phyloP scores from a whole-genome alignment of 1,284 basidiomycete species.

The Singerocomus inundabilis region DNA sequence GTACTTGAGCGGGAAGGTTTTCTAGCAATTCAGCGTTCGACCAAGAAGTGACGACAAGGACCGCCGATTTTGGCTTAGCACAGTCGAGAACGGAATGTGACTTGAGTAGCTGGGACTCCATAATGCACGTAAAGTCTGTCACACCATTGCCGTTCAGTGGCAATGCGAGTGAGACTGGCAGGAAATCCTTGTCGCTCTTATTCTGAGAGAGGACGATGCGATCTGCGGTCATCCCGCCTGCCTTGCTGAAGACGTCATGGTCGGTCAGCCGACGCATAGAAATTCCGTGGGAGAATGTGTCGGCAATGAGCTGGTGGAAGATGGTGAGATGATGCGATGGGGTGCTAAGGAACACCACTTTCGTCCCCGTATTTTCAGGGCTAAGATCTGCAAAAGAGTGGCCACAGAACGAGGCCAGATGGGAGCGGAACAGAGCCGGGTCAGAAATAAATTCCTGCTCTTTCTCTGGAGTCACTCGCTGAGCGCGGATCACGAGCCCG shows the following conservation, averaged over 20 bases:
- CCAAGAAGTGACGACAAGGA: conserved; percentile 66
- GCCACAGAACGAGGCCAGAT: conserved; percentile 40
- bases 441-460: conserved; percentile 52
- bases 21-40: conserved; percentile 55
- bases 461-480: conserved; percentile 57
- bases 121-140: conserved; percentile 68
- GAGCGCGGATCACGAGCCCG: conserved; percentile 50
- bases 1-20: conserved; percentile 48
- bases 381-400: conserved; percentile 21
- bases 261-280: conserved; percentile 59
- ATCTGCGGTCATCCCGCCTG: conserved; percentile 63
- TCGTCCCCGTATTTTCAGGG: conserved; percentile 35
- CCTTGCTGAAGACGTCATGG: conserved; percentile 66
- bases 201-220: conserved; percentile 56
- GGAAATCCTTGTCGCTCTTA: conserved; percentile 36
- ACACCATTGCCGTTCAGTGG: conserved; percentile 53
- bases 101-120: conserved; percentile 66
- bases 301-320: conserved; percentile 55
- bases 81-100: conserved; percentile 62
- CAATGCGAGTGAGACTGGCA: conserved; percentile 51
- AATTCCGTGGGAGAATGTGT: conserved; percentile 58
- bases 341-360: conserved; percentile 61
- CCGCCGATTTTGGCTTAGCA: conserved; percentile 53
- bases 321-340: conserved; percentile 52
- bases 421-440: conserved; percentile 44